Evolutionary conservation across 2,329 filamentous ascomycete genomes (phyloP).

Genomic region (Ciborinia camelliae): DNA sequence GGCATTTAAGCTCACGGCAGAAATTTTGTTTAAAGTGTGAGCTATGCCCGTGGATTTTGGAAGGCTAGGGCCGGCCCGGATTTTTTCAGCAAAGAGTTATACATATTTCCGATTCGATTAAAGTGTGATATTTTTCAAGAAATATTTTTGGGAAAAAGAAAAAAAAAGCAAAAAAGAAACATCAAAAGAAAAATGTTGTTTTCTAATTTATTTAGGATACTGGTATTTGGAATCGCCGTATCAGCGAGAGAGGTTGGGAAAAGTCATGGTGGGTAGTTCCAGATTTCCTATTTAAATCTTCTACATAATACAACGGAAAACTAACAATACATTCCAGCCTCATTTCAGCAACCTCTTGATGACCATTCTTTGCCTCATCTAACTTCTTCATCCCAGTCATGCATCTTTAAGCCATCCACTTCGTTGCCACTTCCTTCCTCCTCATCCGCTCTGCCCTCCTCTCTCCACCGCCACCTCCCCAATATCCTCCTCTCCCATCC

Average conservation of each 20-base stretch:
- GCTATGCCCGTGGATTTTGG: not conserved
- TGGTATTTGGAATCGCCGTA: not conserved
- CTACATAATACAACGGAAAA: not conserved
- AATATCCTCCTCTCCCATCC: conserved; percentile 9
- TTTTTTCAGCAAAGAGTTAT: conserved; percentile 7
- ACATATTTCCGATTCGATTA: not conserved
- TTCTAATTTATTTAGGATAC: not conserved
- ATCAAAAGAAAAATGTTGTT: conserved; percentile 9
- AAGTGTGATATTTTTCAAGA: not conserved
- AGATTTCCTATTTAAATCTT: not conserved
- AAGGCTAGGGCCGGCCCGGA: conserved; percentile 14
- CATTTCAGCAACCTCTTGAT: not conserved
- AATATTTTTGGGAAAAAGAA: not conserved
- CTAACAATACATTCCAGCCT: not conserved
- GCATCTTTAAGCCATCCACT: conserved; percentile 12
- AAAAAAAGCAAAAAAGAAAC: no score
- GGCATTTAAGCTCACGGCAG: not conserved
- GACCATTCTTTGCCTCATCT: not conserved
- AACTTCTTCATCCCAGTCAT: conserved; percentile 4
- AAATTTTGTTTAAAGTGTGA: not conserved
- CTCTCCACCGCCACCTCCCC: conserved; percentile 9
- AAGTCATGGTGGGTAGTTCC: not conserved
- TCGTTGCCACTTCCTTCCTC: conserved; percentile 12
- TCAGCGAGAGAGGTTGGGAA: conserved; percentile 14
- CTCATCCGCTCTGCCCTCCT: conserved; percentile 3